Evolutionary conservation across 108 stramenopile species (phyloP).

Genomic region (Cyclotella sp.): DNA sequence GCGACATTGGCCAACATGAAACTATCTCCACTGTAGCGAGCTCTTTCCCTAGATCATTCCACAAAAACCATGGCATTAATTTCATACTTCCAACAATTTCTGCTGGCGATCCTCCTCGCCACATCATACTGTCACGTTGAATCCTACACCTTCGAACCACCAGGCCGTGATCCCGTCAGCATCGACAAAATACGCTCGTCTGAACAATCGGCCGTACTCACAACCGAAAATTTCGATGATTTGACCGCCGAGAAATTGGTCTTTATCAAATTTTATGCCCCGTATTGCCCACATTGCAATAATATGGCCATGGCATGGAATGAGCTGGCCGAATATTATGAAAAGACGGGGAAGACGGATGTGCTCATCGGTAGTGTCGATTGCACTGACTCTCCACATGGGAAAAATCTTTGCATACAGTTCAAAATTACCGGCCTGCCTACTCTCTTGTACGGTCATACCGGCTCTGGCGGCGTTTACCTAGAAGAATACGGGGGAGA

Average conservation of each 20-base stretch:
- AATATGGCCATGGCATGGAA: slow-evolving; percentile 47
- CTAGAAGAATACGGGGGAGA: slow-evolving; percentile 59
- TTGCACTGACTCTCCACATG: slow-evolving; percentile 47
- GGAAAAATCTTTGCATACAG: slow-evolving; percentile 37
- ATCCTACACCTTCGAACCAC: slow-evolving; percentile 43
- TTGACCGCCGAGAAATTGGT: slow-evolving; percentile 43
- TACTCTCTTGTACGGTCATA: slow-evolving; percentile 64
- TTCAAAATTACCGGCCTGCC: slow-evolving; percentile 62
- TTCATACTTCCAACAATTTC: slow-evolving; percentile 5
- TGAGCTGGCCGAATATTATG: slow-evolving; percentile 44
- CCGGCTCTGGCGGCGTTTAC: slow-evolving; percentile 54
- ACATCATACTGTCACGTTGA: background rate
- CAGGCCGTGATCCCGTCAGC: slow-evolving; percentile 49
- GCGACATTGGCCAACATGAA: too few relatives aligned
- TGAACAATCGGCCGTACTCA: slow-evolving; percentile 33
- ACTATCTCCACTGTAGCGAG: too few relatives aligned
- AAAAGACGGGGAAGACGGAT: slow-evolving; percentile 17
- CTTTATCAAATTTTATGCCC: slow-evolving; percentile 51
- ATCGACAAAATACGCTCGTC: slow-evolving; percentile 40
- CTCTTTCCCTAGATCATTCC: too few relatives aligned
- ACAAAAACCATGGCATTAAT: background rate
- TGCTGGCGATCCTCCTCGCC: background rate
- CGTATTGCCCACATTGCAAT: slow-evolving; percentile 56
- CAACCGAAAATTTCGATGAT: slow-evolving; percentile 51
- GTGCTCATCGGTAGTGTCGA: slow-evolving; percentile 51